Evolutionary conservation across 805 yeast genomes (phyloP).

Genomic region (Candida xyloterini): DNA sequence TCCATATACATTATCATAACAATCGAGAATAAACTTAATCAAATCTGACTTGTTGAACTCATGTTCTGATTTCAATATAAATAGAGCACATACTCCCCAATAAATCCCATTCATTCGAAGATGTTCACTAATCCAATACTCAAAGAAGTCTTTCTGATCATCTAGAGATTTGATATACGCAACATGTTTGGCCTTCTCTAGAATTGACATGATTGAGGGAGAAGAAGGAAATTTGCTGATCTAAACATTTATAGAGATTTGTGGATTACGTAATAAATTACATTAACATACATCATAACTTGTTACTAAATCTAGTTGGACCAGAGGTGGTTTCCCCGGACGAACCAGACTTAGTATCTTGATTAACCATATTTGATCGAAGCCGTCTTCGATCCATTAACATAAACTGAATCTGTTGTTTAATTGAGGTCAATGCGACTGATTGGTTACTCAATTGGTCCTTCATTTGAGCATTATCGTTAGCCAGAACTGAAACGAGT

Average conservation of each 20-base stretch:
- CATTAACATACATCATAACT: constrained; percentile 11
- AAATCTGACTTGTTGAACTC: constrained; percentile 63
- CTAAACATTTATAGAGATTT: neutral
- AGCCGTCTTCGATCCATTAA: constrained; percentile 40
- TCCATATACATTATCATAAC: constrained; percentile 57
- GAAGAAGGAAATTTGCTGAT: neutral
- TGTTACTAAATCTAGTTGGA: constrained; percentile 15
- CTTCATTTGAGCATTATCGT: constrained; percentile 33
- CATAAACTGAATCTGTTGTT: constrained; percentile 51
- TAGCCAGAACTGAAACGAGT: constrained; percentile 21
- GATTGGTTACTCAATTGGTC: constrained; percentile 49
- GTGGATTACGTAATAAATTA: neutral
- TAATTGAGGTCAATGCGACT: constrained; percentile 40
- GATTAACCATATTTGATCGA: constrained; percentile 6
- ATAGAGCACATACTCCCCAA: constrained; percentile 88
- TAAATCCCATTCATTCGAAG: constrained; percentile 86
- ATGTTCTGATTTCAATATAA: constrained; percentile 51
- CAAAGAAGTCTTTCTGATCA: constrained; percentile 54
- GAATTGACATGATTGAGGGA: neutral
- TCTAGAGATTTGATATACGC: constrained; percentile 54
- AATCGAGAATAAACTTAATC: constrained; percentile 62
- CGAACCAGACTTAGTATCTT: constrained; percentile 15
- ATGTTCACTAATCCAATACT: constrained; percentile 90
- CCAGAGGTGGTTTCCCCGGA: constrained; percentile 4
- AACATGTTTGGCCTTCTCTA: constrained; percentile 50